Base-by-base conservation (phyloP, 371 early-diverging fungal genomes). In the Rhizopus microsporus region DNA sequence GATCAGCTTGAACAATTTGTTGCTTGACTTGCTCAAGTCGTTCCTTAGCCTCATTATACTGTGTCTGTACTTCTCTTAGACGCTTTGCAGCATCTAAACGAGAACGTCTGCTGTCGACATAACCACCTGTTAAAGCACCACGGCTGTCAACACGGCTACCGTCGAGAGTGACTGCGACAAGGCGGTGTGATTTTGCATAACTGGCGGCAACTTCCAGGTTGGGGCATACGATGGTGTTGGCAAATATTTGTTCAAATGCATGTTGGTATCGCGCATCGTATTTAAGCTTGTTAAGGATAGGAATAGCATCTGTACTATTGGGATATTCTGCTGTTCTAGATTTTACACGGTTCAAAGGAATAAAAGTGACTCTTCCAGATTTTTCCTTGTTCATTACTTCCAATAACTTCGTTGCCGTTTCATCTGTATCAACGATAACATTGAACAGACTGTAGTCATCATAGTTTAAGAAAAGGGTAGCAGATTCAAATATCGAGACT, bases 361-460 rank as follows among this genome's bases (percentile, higher is more conserved):
- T 95, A 69, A 99, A 96, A 0, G 99, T 99, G 43, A 97, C 88
- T 5, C 98, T 86, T 5, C 97, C 97, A 7, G 82, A 68, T 58
- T 88, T 84, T 57, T 88, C 88, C 31, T 77, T 72, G 59, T 83
- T 87, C 77, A 98, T 75, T 31, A 78, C 83, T 33, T 89, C 85
- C 38, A 99, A 65, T 5, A 99, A 63, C 10, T 63, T 64, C 1
- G 92, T 80, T 1, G 98, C 99, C 3, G 96, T 94, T 4, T 84
- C 85, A 59, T 98, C 98, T 4, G 86, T 91, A 65, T 98, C 96
- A 0, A 99, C 99, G 10, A 99, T 99, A 12, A 99, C 87, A 68
- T 97, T 95, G 78, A 97, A 98, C 39, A 99, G 76, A 60, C 94
- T 93, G 29, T 1, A 33, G n/a, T 15, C 23, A 23, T 23, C 5